phyloP scores from a whole-genome alignment of 2,329 filamentous ascomycete genomes.

The Penicillium sp. region DNA sequence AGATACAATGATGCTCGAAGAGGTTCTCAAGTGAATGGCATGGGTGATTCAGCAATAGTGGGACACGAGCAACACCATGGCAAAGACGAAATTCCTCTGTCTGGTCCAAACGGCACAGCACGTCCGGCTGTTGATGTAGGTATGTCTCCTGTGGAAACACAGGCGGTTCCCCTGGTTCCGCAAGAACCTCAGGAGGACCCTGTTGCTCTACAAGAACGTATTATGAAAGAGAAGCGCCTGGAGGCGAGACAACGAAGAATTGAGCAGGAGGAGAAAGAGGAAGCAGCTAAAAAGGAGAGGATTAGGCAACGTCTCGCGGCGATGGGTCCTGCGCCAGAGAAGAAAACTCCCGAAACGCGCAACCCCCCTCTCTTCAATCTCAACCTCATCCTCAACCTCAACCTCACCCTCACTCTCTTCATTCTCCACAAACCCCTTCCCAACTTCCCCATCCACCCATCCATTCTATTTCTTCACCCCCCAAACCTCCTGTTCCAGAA shows the following conservation, averaged over 20 bases:
- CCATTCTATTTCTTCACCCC: slow-evolving; percentile 49
- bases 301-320: slow-evolving; percentile 57
- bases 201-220: slow-evolving; percentile 56
- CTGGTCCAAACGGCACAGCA: slow-evolving; percentile 30
- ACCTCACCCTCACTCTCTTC: slow-evolving; percentile 15
- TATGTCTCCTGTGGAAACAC: slow-evolving; percentile 24
- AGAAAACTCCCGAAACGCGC: slow-evolving; percentile 28
- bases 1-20: slow-evolving; percentile 40
- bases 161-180: slow-evolving; percentile 14
- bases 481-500: slow-evolving; percentile 58
- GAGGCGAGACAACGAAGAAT: slow-evolving; percentile 53
- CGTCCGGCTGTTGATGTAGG: slow-evolving; percentile 29
- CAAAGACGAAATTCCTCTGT: slow-evolving; percentile 21
- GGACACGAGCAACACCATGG: slow-evolving; percentile 25
- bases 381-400: slow-evolving; percentile 23
- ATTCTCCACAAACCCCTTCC: not conserved
- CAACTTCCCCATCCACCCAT: slow-evolving; percentile 3
- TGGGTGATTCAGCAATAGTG: slow-evolving; percentile 33
- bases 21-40: slow-evolving; percentile 40
- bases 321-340: slow-evolving; percentile 48
- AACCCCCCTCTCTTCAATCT: slow-evolving; percentile 25
- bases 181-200: slow-evolving; percentile 39
- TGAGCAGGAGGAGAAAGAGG: slow-evolving; percentile 56
- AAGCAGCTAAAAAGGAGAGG: slow-evolving; percentile 57
- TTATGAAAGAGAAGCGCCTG: slow-evolving; percentile 61